These are phyloP conservation scores for Desmodesmus armatus DNA, from an alignment of 139 green algal species.

Conservation along the genomic window DNA sequence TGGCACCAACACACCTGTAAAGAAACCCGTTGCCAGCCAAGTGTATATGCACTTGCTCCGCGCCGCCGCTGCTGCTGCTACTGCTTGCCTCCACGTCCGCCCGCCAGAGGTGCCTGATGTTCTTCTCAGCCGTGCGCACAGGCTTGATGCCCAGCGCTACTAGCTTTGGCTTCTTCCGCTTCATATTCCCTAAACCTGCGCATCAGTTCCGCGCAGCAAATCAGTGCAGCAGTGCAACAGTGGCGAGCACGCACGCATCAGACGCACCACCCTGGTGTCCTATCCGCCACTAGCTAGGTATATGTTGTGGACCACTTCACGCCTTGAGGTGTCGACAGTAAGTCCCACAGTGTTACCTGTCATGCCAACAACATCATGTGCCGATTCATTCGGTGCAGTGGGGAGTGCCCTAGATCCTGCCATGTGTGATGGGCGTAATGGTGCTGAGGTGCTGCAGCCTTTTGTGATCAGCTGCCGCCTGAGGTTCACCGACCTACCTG, in stretches of 20 bases:
- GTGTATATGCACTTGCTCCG: constrained; percentile 7
- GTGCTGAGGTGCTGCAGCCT: too few relatives aligned
- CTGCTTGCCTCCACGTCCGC: constrained; percentile 15
- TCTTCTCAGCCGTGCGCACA: constrained; percentile 55
- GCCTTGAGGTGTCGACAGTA: too few relatives aligned
- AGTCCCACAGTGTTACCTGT: too few relatives aligned
- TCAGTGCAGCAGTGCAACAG: background rate
- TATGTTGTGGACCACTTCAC: too few relatives aligned
- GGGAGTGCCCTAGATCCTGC: too few relatives aligned
- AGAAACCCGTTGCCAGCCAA: constrained; percentile 52
- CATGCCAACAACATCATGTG: too few relatives aligned
- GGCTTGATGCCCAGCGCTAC: constrained; percentile 57
- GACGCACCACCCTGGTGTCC: too few relatives aligned
- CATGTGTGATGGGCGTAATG: too few relatives aligned
- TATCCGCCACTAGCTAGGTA: too few relatives aligned
- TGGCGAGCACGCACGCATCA: background rate
- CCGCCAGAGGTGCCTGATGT: constrained; percentile 43
- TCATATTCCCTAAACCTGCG: constrained; percentile 55
- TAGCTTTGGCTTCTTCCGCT: constrained; percentile 60
- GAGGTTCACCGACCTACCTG: too few relatives aligned
- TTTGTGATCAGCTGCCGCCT: too few relatives aligned
- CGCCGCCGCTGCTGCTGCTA: background rate
- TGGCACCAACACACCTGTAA: constrained; percentile 39
- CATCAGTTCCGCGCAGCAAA: background rate
- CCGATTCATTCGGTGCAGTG: too few relatives aligned